These are phyloP conservation scores for Mycena belliarum DNA, from an alignment of 768 basidiomycete genomes.

Conservation along the genomic window DNA sequence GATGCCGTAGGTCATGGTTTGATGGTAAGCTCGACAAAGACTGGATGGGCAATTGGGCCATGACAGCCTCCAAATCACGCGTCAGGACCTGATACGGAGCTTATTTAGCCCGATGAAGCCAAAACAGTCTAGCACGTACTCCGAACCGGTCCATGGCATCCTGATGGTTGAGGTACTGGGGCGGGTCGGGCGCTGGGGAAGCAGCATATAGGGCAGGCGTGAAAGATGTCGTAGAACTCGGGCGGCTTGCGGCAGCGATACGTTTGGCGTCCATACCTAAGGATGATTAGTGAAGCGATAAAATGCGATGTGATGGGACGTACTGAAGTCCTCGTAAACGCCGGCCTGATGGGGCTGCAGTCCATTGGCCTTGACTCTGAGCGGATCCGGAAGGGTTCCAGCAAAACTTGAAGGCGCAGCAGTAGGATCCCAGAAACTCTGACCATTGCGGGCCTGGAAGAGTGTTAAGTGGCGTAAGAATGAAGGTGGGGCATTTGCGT, in stretches of 20 bases:
- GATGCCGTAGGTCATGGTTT: constrained; percentile 83
- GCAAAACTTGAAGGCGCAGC: constrained; percentile 72
- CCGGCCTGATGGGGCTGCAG: constrained; percentile 78
- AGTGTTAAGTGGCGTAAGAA: constrained; percentile 5
- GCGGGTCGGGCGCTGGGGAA: constrained; percentile 64
- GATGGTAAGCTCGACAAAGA: constrained; percentile 71
- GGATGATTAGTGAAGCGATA: neutral
- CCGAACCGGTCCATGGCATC: constrained; percentile 90
- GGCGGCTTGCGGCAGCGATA: constrained; percentile 52
- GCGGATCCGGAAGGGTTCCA: constrained; percentile 77
- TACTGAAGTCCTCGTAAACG: constrained; percentile 96
- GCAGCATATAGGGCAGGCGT: constrained; percentile 52
- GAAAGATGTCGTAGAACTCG: constrained; percentile 72
- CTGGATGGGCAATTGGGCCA: constrained; percentile 73
- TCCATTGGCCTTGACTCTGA: constrained; percentile 83
- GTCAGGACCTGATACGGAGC: constrained; percentile 37
- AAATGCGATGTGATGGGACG: constrained; percentile 24
- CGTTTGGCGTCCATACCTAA: constrained; percentile 60
- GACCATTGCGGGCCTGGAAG: constrained; percentile 59
- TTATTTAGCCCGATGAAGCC: neutral
- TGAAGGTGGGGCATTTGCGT: constrained; percentile 22
- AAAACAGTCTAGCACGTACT: constrained; percentile 39
- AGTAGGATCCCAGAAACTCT: constrained; percentile 88
- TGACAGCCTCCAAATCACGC: constrained; percentile 77
- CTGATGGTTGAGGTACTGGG: constrained; percentile 58